These are phyloP conservation scores for Penicillium antarcticum DNA, from an alignment of 495 filamentous ascomycete species.

Conservation along the genomic window DNA sequence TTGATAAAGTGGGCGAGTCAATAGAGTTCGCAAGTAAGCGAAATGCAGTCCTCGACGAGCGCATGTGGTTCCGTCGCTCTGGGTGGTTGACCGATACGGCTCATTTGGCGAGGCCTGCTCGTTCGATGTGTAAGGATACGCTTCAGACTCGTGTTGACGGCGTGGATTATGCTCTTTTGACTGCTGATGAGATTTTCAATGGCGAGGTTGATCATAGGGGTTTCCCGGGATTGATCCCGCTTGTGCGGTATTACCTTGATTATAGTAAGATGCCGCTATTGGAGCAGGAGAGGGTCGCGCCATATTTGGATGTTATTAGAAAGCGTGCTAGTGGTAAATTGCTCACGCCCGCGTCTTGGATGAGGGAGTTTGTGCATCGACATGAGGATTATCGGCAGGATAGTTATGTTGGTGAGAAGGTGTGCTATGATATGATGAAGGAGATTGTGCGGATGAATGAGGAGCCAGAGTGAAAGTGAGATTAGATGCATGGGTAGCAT, in stretches of 20 bases:
- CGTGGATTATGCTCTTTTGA: conserved; percentile 74
- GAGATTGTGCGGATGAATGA: conserved; percentile 42
- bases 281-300: conserved; percentile 71
- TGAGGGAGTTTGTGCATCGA: conserved; percentile 65
- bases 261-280: conserved; percentile 77
- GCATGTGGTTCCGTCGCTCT: conserved; percentile 68
- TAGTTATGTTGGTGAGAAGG: conserved; percentile 65
- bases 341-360: conserved; percentile 82
- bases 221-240: conserved; percentile 74
- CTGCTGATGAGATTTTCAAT: conserved; percentile 81
- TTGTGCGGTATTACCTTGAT: conserved; percentile 83
- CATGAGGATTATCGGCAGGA: conserved; percentile 67
- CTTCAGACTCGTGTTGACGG: conserved; percentile 53
- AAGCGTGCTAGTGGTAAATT: conserved; percentile 74
- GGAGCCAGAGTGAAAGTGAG: background rate
- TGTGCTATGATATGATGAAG: conserved; percentile 75
- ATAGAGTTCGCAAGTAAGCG: conserved; percentile 81
- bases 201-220: conserved; percentile 30
- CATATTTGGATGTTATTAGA: conserved; percentile 73
- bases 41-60: conserved; percentile 69
- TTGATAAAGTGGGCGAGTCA: conserved; percentile 63
- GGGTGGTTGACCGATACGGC: conserved; percentile 45
- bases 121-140: background rate
- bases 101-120: conserved; percentile 51
- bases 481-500: background rate